These are phyloP conservation scores for Salvia hispanica DNA, from an alignment of 257 asterid genomes.

Conservation along the genomic window DNA sequence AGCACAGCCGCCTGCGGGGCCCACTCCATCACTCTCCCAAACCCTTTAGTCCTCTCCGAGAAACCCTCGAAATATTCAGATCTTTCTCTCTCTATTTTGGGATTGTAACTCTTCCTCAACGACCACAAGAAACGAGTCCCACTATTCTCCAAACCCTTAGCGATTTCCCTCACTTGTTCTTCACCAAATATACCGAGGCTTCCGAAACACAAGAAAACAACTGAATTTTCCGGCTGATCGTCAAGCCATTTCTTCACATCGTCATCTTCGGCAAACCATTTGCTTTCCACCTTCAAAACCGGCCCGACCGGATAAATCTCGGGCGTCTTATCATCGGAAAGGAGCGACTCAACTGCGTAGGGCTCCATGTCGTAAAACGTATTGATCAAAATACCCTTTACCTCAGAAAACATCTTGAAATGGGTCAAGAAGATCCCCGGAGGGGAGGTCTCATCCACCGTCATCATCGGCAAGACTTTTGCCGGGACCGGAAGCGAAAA, in stretches of 20 bases:
- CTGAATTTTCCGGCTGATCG: slow-evolving; percentile 43
- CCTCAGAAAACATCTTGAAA: not conserved
- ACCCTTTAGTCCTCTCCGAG: slow-evolving; percentile 31
- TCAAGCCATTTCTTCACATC: slow-evolving; percentile 51
- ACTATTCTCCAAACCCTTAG: slow-evolving; percentile 40
- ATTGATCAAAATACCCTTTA: not conserved
- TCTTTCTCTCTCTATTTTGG: too few relatives aligned
- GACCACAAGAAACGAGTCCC: slow-evolving; percentile 59
- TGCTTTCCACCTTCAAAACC: not conserved
- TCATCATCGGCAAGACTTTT: not conserved
- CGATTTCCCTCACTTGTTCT: slow-evolving; percentile 57
- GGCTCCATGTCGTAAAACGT: slow-evolving; percentile 13
- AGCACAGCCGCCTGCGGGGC: slow-evolving; percentile 43
- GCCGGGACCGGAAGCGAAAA: not conserved
- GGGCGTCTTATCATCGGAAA: not conserved
- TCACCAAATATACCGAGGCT: slow-evolving; percentile 41
- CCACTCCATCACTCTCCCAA: slow-evolving; percentile 44
- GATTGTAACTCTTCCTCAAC: slow-evolving; percentile 27
- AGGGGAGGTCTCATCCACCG: not conserved
- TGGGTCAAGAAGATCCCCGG: not conserved
- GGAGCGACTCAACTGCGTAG: not conserved
- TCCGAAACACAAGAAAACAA: slow-evolving; percentile 59
- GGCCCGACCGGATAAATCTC: not conserved
- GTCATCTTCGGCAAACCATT: not conserved
- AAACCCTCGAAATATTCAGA: slow-evolving; percentile 31